These are phyloP conservation scores for Oemleria cerasiformis DNA, from an alignment of 306 rosid species.

Conservation along the genomic window DNA sequence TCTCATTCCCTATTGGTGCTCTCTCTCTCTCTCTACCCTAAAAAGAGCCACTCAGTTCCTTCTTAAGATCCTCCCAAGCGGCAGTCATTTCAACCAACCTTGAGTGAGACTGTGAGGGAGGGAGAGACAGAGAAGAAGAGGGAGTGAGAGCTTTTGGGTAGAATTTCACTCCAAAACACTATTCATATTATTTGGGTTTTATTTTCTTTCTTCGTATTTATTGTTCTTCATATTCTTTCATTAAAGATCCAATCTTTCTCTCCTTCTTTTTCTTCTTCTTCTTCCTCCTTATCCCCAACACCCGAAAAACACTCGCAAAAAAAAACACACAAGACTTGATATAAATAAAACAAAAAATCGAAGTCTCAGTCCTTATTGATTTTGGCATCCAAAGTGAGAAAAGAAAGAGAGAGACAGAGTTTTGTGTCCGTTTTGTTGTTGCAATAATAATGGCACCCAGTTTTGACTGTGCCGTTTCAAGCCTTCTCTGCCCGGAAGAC, in stretches of 20 bases:
- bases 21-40: slow-evolving; percentile 52
- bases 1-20: slow-evolving; percentile 28
- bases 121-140: slow-evolving; percentile 23
- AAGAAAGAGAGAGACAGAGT: neutral
- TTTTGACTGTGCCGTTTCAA: slow-evolving; percentile 59
- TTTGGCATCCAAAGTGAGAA: neutral
- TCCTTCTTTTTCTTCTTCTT: slow-evolving; percentile 11
- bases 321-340: neutral
- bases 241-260: neutral
- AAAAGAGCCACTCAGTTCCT: slow-evolving; percentile 56
- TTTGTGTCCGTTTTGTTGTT: slow-evolving; percentile 4
- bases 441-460: slow-evolving; percentile 79
- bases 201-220: slow-evolving; percentile 23
- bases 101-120: slow-evolving; percentile 22
- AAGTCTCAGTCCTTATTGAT: neutral
- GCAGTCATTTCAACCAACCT: slow-evolving; percentile 46
- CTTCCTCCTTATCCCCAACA: neutral
- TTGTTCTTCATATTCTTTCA: slow-evolving; percentile 16
- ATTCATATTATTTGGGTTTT: slow-evolving; percentile 27
- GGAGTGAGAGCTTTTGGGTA: slow-evolving; percentile 16
- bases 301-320: slow-evolving; percentile 14
- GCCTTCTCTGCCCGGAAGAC: slow-evolving; percentile 83
- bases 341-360: neutral
- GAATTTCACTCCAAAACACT: slow-evolving; percentile 12
- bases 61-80: slow-evolving; percentile 55